phyloP scores from a whole-genome alignment of 208 protist genomes.

The Tetramitus jugosus region DNA sequence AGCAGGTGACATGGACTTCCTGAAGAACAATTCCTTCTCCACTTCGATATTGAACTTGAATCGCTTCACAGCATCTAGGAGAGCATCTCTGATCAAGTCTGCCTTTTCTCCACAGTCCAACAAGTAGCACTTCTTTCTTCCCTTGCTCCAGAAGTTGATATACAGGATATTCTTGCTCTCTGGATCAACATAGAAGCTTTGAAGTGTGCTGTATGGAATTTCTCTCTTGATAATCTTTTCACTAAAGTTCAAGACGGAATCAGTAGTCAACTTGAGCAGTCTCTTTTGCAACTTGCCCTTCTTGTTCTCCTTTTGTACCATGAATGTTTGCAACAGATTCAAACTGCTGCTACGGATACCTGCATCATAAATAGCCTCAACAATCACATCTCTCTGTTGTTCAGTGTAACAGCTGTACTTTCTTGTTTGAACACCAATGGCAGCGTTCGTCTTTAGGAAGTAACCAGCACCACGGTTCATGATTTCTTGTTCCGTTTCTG shows the following conservation, averaged over 20 bases:
- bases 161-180: neutral
- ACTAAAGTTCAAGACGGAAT: neutral
- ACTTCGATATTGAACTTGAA: constrained; percentile 16
- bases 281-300: neutral
- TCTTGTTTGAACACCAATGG: neutral
- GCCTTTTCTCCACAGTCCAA: neutral
- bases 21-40: constrained; percentile 1
- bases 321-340: neutral
- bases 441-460: neutral
- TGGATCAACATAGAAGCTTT: constrained; percentile 18
- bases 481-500: neutral
- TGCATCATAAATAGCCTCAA: constrained; percentile 21
- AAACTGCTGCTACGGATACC: neutral
- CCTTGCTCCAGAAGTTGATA: neutral
- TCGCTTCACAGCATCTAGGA: neutral
- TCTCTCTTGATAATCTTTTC: constrained; percentile 15
- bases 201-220: constrained; percentile 20
- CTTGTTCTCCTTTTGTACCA: neutral
- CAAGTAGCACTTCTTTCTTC: neutral
- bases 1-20: neutral
- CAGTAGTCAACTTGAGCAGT: constrained; percentile 1
- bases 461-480: neutral
- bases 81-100: neutral
- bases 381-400: constrained; percentile 14
- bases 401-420: constrained; percentile 13